A percentile compares a stretch with the other conserved stretches of the same genome.
These are phyloP conservation scores for Lipomyces yamanashiensis DNA, from an alignment of 805 yeast species.

Conservation along the genomic window DNA sequence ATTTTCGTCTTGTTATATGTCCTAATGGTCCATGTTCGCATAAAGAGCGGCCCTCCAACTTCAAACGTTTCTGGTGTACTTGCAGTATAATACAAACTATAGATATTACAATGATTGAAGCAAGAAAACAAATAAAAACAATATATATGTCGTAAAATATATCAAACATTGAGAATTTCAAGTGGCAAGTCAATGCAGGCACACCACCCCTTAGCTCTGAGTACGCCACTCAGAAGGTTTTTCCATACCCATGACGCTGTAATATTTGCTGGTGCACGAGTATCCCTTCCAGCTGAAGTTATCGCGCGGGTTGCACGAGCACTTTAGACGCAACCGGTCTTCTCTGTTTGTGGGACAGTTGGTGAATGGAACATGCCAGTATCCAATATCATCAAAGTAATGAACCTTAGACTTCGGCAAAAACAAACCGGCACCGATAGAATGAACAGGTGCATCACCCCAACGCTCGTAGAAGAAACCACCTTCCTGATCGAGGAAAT, in stretches of 20 bases:
- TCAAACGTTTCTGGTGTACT: not conserved
- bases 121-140: not conserved
- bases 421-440: constrained; percentile 64
- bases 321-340: constrained; percentile 61
- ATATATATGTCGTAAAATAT: not conserved
- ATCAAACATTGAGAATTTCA: not conserved
- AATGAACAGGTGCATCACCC: constrained; percentile 80
- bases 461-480: constrained; percentile 77
- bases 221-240: constrained; percentile 36
- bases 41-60: too few relatives aligned
- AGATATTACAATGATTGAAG: not conserved
- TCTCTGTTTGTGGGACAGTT: constrained; percentile 58
- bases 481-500: constrained; percentile 61
- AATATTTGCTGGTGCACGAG: constrained; percentile 48
- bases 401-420: constrained; percentile 58
- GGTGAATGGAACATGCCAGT: constrained; percentile 61
- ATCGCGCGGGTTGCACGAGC: constrained; percentile 56
- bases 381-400: constrained; percentile 64
- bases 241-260: constrained; percentile 39
- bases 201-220: constrained; percentile 24
- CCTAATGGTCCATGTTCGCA: too few relatives aligned
- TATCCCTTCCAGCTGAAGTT: constrained; percentile 50
- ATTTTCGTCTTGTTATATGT: too few relatives aligned
- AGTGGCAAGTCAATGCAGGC: not conserved
- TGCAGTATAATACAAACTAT: not conserved